A percentile compares a stretch with the other conserved stretches of the same genome.
Evolutionary conservation across 1,284 basidiomycete species (phyloP).

Genomic region (Testicularia cyperi): DNA sequence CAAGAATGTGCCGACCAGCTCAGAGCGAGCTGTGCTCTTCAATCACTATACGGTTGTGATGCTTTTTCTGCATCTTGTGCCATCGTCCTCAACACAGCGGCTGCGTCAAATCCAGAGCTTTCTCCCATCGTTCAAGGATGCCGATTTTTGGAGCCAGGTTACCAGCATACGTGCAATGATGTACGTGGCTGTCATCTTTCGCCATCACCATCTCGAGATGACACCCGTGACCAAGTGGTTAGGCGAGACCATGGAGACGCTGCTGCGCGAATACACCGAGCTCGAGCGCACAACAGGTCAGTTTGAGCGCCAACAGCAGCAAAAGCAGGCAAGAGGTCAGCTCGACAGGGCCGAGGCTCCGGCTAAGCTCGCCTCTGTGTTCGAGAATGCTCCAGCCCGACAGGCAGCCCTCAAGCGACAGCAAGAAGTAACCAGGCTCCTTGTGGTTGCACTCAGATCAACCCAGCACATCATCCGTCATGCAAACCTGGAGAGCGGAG

Average conservation of each 20-base stretch:
- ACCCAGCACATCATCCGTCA: conserved; percentile 69
- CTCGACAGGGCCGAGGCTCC: background rate
- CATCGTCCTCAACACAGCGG: conserved; percentile 66
- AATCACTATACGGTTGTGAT: conserved; percentile 81
- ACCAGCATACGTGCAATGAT: conserved; percentile 77
- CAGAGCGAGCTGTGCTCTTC: conserved; percentile 77
- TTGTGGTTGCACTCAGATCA: conserved; percentile 63
- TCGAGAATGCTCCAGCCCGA: conserved; percentile 25
- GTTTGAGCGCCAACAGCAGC: conserved; percentile 17
- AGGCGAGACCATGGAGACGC: conserved; percentile 66
- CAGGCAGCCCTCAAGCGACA: conserved; percentile 21
- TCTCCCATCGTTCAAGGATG: conserved; percentile 68
- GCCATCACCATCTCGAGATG: conserved; percentile 67
- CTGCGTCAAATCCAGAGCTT: conserved; percentile 70
- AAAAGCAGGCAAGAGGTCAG: background rate
- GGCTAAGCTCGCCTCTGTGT: conserved; percentile 15
- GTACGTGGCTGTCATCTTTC: conserved; percentile 72
- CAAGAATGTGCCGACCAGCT: conserved; percentile 61
- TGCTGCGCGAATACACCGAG: conserved; percentile 67
- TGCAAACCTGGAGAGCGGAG: conserved; percentile 61
- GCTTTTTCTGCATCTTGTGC: conserved; percentile 74
- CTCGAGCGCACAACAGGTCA: conserved; percentile 38
- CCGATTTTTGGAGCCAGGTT: conserved; percentile 72
- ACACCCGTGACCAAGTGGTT: conserved; percentile 71
- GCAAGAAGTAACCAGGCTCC: conserved; percentile 28